Evolutionary conservation across 1,139 yeast species (phyloP).

Genomic region (Torulaspora globosa): DNA sequence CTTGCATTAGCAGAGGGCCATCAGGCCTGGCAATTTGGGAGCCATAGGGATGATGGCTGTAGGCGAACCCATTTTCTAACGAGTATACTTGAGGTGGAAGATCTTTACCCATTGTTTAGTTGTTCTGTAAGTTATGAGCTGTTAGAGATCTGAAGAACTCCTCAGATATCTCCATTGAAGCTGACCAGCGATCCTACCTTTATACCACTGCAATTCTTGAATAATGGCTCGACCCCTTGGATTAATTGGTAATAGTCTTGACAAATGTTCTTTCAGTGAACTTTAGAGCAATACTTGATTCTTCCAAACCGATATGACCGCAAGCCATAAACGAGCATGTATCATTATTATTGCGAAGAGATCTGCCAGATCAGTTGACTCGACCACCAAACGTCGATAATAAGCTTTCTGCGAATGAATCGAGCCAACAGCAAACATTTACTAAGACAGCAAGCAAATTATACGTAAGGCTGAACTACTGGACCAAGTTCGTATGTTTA

Average conservation of each 20-base stretch:
- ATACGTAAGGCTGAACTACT: too few species aligned
- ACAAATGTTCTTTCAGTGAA: background rate
- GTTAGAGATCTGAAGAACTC: background rate
- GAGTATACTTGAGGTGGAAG: conserved; percentile 43
- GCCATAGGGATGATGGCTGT: conserved; percentile 52
- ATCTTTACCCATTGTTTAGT: conserved; percentile 1
- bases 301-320: background rate
- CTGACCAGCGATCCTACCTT: too few species aligned
- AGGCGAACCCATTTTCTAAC: conserved; percentile 65
- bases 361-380: background rate
- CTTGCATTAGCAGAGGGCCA: conserved; percentile 76
- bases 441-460: background rate
- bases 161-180: too few species aligned
- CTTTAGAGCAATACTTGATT: background rate
- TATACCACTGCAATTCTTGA: background rate
- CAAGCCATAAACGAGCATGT: background rate
- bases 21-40: conserved; percentile 63
- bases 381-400: too few species aligned
- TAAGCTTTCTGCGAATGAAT: too few species aligned
- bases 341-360: background rate
- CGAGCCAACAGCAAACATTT: background rate
- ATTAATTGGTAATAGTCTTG: background rate
- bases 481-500: too few species aligned
- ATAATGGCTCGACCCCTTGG: background rate
- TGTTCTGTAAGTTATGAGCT: background rate